Evolutionary conservation across 2,329 filamentous ascomycete genomes (phyloP), one percentile per base, ranked within the genome.

Genomic region (Penicillium sp.): DNA sequence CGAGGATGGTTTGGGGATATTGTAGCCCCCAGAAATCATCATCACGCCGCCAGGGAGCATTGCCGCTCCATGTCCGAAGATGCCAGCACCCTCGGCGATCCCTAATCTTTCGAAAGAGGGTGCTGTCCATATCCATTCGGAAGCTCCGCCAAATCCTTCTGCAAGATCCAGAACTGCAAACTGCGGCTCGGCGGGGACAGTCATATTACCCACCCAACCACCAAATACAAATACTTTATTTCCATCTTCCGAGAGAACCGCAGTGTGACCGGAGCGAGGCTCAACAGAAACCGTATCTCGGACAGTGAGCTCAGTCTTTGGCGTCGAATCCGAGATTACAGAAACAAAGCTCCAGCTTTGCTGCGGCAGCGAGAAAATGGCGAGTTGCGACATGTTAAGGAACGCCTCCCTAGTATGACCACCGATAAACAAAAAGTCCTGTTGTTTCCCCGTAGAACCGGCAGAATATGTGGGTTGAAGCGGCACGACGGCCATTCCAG

Each of bases 341-440:
- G 82, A 79, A 26, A 95, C 78, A 70, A 93, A 97, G 28, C 85
- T 88, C 93, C 93, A 97, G 50, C 84, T 87, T 67, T 91, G 86
- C 66, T 95, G 88, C 0, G 93, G 93, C 7, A 97, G 78, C 51
- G 86, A 92, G 80, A 92, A 96, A 1, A 97, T 78, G 0, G 91
- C 93, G 1, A 93, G 84, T 41, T 91, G 90, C 54, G 90, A 95
- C 88, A 96, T 97, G 71, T 97, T 96, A 75, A 97, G 87, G 69
- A 96, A 97, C 0, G 91, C 92, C 16, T 79, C 74, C 63, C 85
- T 80, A 0, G 91, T 96, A 69, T 97, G 91, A 0, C 93, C 93
- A 38, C 92, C 93, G 16, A 97, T 77, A 22, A 97, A 76, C 12
- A 96, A 84, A 62, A 90, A 93, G 64, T 87, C 87, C 59, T 88